Percentiles rank a stretch among this genome's conserved stretches.
These are phyloP conservation scores for Aspergillus heteromorphus DNA, from an alignment of 495 filamentous ascomycete genomes.

Conservation along the genomic window DNA sequence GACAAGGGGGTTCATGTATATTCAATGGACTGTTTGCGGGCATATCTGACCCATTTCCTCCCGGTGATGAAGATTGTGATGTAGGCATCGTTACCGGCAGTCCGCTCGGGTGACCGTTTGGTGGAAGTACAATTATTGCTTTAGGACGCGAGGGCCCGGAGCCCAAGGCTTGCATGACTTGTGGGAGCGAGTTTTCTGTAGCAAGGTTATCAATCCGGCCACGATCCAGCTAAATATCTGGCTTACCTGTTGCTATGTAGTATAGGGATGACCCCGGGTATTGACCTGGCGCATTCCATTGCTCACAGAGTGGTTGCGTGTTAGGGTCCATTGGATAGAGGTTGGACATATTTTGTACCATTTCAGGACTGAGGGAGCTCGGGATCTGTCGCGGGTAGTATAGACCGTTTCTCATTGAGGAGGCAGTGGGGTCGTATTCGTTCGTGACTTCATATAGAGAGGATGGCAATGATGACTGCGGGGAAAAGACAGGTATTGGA, in stretches of 20 bases:
- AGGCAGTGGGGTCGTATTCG: neutral
- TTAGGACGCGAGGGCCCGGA: neutral
- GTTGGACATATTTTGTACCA: neutral
- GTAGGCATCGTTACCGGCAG: neutral
- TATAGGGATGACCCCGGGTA: neutral
- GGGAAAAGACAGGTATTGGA: neutral
- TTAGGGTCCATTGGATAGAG: neutral
- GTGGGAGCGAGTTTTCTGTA: neutral
- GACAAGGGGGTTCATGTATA: neutral
- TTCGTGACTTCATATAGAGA: neutral
- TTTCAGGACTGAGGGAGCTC: neutral
- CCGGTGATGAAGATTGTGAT: neutral
- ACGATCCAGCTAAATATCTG: neutral
- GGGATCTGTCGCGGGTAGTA: neutral
- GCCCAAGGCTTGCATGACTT: neutral
- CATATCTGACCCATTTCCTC: neutral
- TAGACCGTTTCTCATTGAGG: neutral
- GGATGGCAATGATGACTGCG: neutral
- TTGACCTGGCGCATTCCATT: neutral
- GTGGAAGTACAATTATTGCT: neutral
- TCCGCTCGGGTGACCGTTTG: neutral
- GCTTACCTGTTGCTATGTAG: conserved; percentile 1
- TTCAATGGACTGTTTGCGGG: neutral
- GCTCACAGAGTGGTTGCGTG: neutral
- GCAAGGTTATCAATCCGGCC: neutral